These are phyloP conservation scores for Cucumis cinereus DNA, from an alignment of 306 rosid species.

Conservation along the genomic window DNA sequence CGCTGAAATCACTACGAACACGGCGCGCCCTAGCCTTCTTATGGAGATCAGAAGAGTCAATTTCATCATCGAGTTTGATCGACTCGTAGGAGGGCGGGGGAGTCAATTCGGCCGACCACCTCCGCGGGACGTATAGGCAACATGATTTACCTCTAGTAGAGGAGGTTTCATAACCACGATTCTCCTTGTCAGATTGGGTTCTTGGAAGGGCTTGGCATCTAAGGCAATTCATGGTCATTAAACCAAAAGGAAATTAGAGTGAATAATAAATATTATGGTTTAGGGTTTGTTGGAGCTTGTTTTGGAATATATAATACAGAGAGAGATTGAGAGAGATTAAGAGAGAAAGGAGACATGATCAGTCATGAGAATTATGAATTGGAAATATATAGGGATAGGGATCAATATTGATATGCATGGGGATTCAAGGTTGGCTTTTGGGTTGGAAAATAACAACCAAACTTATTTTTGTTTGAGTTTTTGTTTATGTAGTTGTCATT, in stretches of 20 bases:
- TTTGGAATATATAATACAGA: background rate
- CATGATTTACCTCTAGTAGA: slow-evolving; percentile 1
- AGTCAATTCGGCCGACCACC: slow-evolving; percentile 39
- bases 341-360: background rate
- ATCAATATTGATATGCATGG: background rate
- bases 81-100: slow-evolving; percentile 1
- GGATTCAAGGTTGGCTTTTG: background rate
- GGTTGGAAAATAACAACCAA: background rate
- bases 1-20: slow-evolving; percentile 4
- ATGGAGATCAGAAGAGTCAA: background rate
- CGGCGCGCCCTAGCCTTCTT: slow-evolving; percentile 8
- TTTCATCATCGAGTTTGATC: background rate
- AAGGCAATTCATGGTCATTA: slow-evolving; percentile 63
- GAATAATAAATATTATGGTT: too few relatives aligned
- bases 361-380: background rate
- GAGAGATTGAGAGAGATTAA: background rate
- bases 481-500: background rate
- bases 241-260: background rate
- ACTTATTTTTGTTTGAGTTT: background rate
- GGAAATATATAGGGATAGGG: too few relatives aligned
- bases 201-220: slow-evolving; percentile 31
- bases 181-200: slow-evolving; percentile 28
- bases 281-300: background rate
- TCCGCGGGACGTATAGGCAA: slow-evolving; percentile 19
- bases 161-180: slow-evolving; percentile 5